Base-by-base conservation (phyloP, 2,329 filamentous ascomycete genomes). In the Exophiala alcalophila region DNA sequence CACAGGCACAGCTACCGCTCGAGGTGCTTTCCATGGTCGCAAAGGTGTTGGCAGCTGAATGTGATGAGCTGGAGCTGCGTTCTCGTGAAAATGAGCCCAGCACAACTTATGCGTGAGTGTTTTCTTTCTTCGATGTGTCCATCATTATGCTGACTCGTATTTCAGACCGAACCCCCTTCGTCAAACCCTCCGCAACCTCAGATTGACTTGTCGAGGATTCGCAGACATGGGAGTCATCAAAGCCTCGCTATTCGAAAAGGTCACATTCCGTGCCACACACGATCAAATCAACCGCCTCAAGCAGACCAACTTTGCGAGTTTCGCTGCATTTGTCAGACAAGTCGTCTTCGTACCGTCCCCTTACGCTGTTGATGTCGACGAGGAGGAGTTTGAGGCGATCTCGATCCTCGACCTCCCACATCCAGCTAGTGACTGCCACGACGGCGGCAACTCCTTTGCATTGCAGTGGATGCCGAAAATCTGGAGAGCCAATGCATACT, bases 131-230 rank as follows among this genome's bases (percentile, higher is more conserved):
- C n/a, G n/a, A n/a, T n/a, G n/a, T n/a, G n/a, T n/a, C n/a, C n/a
- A n/a, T n/a, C n/a, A n/a, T n/a, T n/a, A n/a, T n/a, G n/a, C n/a
- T n/a, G n/a, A n/a, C n/a, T n/a, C n/a, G n/a, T n/a, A n/a, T n/a
- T n/a, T n/a, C n/a, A n/a, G n/a, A n/a, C n/a, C n/a, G n/a, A n/a
- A n/a, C n/a, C n/a, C n/a, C n/a, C n/a, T n/a, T n/a, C n/a, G n/a
- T n/a, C n/a, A 5, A 10, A 35, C 39, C 15, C 39, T 42, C 8
- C 24, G 14, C 14, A 23, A 16, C n/a, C 30, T 42, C 15, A 14
- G 39, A 18, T 24, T 34, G 6, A 42, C 39, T 4, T 42, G 20
- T n/a, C 29, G 29, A 15, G 30, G 29, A 5, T 35, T 42, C 24
- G 39, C 39, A 16, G 10, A 28, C 7, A 35, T 42, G 24, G 29